phyloP scores from a whole-genome alignment of 345 rosid genomes.

The Syzygium aromaticum region DNA sequence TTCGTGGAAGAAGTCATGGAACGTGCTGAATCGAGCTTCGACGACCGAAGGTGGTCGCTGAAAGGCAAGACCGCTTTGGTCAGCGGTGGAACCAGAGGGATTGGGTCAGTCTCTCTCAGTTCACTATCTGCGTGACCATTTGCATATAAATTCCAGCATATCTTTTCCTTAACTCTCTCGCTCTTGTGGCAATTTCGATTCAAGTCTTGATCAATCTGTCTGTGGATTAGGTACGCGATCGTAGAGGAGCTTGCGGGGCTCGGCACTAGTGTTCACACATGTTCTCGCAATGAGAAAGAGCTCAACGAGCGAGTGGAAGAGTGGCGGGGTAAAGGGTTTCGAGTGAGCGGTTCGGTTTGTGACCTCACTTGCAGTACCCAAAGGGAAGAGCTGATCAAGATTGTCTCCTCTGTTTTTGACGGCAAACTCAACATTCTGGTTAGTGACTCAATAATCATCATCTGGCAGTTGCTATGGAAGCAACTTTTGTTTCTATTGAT shows the following conservation, averaged over 20 bases:
- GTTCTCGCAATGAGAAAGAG: conserved; percentile 44
- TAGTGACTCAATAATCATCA: conserved; percentile 1
- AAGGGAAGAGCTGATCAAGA: conserved; percentile 33
- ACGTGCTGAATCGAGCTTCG: conserved; percentile 8
- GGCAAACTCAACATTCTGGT: conserved; percentile 64
- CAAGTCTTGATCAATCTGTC: not conserved
- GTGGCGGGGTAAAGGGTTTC: conserved; percentile 41
- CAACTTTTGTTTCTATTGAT: not conserved
- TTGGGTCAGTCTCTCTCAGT: conserved; percentile 29
- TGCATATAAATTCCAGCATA: not conserved
- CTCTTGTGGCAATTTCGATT: not conserved
- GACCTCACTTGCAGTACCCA: conserved; percentile 32
- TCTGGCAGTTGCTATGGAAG: not conserved
- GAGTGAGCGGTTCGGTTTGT: conserved; percentile 50
- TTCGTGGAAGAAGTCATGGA: not conserved
- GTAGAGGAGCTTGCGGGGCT: conserved; percentile 55
- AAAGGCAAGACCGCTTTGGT: conserved; percentile 51
- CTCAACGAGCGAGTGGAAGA: conserved; percentile 31
- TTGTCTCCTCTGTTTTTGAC: conserved; percentile 31
- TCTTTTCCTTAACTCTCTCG: not conserved
- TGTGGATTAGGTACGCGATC: conserved; percentile 27
- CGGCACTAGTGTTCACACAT: conserved; percentile 47
- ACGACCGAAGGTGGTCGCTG: conserved; percentile 61
- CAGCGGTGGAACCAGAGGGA: conserved; percentile 64
- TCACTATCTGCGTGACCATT: not conserved